Percentiles rank a stretch among this genome's conserved stretches.
phyloP scores from a whole-genome alignment of 139 green algal species.

The Deuterostichococcus epilithicus region DNA sequence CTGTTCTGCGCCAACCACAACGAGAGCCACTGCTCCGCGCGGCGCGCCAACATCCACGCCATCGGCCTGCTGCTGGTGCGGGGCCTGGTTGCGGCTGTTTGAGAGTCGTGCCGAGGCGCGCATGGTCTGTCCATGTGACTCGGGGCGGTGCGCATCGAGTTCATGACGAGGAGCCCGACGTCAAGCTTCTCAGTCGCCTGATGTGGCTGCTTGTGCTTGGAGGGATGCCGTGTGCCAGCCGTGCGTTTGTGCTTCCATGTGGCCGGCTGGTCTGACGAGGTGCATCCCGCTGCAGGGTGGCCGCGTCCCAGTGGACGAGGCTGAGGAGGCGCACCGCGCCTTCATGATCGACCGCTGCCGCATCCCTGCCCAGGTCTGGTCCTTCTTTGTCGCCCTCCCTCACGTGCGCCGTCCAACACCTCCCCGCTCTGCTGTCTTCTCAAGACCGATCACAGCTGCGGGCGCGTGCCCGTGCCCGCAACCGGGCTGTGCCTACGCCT shows the following conservation, averaged over 20 bases:
- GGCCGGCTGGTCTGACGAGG: too few species aligned
- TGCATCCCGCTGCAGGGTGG: not conserved
- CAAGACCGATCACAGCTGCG: too few species aligned
- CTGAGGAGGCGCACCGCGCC: not conserved
- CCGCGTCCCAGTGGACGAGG: not conserved
- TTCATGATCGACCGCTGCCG: not conserved
- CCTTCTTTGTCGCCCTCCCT: not conserved
- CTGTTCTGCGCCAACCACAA: constrained; percentile 30
- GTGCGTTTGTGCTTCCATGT: too few species aligned
- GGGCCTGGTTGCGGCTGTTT: too few species aligned
- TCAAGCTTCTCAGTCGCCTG: not conserved
- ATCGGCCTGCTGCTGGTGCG: constrained; percentile 23
- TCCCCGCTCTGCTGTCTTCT: too few species aligned
- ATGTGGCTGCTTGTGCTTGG: not conserved
- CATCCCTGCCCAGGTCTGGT: not conserved
- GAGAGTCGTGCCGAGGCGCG: not conserved
- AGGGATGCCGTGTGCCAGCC: not conserved
- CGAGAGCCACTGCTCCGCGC: constrained; percentile 29
- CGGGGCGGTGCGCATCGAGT: not conserved
- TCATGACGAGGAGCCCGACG: too few species aligned
- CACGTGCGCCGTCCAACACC: not conserved
- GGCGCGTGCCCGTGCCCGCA: not conserved
- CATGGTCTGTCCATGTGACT: not conserved
- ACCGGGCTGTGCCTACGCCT: not conserved
- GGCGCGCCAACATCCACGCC: constrained; percentile 15